These are phyloP conservation scores for Acrasis kona DNA, from an alignment of 78 protist genomes.

Conservation along the genomic window DNA sequence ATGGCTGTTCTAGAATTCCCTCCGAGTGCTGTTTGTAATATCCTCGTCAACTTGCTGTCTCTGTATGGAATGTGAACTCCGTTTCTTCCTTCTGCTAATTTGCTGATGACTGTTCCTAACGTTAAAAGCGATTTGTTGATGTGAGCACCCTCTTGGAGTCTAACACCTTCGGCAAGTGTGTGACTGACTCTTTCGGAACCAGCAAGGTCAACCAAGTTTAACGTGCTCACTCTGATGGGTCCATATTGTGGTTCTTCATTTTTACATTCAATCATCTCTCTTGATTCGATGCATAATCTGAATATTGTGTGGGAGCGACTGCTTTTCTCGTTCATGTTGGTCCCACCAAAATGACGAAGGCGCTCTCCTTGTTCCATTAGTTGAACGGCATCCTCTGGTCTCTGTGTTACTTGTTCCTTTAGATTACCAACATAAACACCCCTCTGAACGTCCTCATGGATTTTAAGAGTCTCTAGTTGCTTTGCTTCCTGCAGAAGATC, in stretches of 20 bases:
- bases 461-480: conserved; percentile 21
- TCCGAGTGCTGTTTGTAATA: conserved; percentile 39
- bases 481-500: conserved; percentile 18
- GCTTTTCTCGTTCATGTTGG: conserved; percentile 55
- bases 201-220: conserved; percentile 52
- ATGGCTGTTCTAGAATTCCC: conserved; percentile 62
- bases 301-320: conserved; percentile 64
- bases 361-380: background rate
- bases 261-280: background rate
- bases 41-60: conserved; percentile 77
- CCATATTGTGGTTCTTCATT: background rate
- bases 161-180: conserved; percentile 40
- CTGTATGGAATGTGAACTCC: conserved; percentile 80
- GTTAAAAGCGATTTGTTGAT: conserved; percentile 52
- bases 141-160: conserved; percentile 35
- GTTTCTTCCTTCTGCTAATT: conserved; percentile 25
- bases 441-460: conserved; percentile 53
- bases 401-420: conserved; percentile 21
- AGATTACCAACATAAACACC: conserved; percentile 72
- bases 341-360: conserved; percentile 51
- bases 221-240: conserved; percentile 7
- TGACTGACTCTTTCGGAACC: conserved; percentile 39
- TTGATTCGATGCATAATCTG: conserved; percentile 16
- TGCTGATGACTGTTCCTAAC: conserved; percentile 50
- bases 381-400: conserved; percentile 17